Base-by-base conservation (phyloP, 2,329 filamentous ascomycete genomes). In the Berkeleyomyces basicola region DNA sequence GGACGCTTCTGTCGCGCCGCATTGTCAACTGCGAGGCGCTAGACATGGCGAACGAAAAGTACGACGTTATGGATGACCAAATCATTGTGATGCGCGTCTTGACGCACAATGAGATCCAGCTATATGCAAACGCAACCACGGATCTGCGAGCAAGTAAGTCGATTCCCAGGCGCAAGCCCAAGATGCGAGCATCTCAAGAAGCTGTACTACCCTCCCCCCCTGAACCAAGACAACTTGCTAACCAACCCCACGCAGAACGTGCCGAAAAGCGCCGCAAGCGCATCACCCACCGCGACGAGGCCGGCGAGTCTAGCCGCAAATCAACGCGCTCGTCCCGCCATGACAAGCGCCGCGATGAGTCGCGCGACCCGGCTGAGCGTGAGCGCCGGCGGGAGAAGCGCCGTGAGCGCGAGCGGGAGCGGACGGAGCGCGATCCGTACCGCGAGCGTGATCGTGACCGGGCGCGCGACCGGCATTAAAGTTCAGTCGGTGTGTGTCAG, bases 11-110 rank as follows among this genome's bases (percentile, higher is more conserved):
- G 70, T 88, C 87, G 70, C 84, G 91, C 63, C 84, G 86, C 67
- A 80, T 95, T 62, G 91, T 97, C 68, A 96, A 95, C 68, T 90
- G 91, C 0, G 87, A 92, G 68, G 90, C 91, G 0, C 75, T 97
- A 57, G 87, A 88, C 64, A 81, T 88, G 65, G 87, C 88, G n/a
- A 88, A 93, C 68, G 91, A 96, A 75, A 81, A 92, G 39, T 97
- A 87, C 67, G 92, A 97, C 73, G 88, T 95, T 68, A 82, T 90
- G n/a, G 82, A 90, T 65, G 90, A 96, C 70, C 95, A 90, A 72
- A 90, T 97, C 64, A 96, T 96, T 71, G 90, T 96, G 2, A 78
- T 97, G 63, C 80, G 91, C 63, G 92, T 96, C 6, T 73, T 97
- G 70, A 88, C 83, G 58, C 88, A 87, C 72, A 88, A 95, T 67